Evolutionary conservation across 306 rosid species (phyloP).

Genomic region (Prinsepia uniflora): DNA sequence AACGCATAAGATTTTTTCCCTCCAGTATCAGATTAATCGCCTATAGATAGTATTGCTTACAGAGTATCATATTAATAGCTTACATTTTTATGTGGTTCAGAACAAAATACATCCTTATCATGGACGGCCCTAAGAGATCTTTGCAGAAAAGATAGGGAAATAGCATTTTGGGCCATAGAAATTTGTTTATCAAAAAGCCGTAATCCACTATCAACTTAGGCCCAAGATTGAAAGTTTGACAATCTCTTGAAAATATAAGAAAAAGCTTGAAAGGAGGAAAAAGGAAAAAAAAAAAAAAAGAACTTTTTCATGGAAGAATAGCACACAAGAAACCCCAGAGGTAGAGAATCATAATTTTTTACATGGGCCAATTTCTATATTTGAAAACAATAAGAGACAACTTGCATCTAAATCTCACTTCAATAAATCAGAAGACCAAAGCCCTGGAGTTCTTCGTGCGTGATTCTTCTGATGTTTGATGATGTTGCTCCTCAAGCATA

Average conservation of each 20-base stretch:
- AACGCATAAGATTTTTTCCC: too few species aligned
- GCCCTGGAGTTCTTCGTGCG: too few species aligned
- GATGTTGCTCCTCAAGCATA: constrained; percentile 55
- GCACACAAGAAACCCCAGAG: background rate
- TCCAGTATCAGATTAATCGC: too few species aligned
- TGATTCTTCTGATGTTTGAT: constrained; percentile 40
- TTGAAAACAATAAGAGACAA: constrained; percentile 5
- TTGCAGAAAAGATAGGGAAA: background rate
- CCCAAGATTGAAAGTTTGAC: background rate
- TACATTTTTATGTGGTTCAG: background rate
- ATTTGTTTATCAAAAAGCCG: too few species aligned
- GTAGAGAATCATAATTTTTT: background rate
- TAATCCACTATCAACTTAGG: background rate
- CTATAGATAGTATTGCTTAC: background rate
- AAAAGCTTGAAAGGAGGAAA: background rate
- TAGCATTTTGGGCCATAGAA: too few species aligned
- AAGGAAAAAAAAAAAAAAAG: background rate
- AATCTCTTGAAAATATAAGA: background rate
- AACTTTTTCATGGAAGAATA: background rate
- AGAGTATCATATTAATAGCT: too few species aligned
- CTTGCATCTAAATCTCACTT: background rate
- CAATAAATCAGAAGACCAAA: too few species aligned
- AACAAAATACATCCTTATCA: background rate
- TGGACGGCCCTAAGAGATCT: background rate
- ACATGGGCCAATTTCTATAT: background rate